Evolutionary conservation across 176 grass and related monocot genomes (phyloP).

Genomic region (Rhynchospora tenuis): DNA sequence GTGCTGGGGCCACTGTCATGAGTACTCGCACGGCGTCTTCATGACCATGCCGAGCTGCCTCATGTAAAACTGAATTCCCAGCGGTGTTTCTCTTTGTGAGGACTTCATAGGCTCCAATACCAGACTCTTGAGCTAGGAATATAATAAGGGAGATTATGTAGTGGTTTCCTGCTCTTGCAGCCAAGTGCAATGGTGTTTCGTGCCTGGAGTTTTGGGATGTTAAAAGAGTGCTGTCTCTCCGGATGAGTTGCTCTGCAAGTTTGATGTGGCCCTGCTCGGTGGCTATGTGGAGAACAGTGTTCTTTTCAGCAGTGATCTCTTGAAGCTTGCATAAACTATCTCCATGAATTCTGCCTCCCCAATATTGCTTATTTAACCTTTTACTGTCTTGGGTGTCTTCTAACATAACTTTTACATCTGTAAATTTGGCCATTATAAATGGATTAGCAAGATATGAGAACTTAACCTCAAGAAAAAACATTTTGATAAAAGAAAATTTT

Average conservation of each 20-base stretch:
- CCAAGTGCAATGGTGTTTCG: conserved; percentile 44
- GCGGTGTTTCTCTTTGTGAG: neutral
- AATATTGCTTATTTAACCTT: neutral
- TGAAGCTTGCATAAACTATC: neutral
- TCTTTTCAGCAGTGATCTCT: conserved; percentile 23
- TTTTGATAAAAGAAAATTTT: neutral
- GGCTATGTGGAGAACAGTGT: conserved; percentile 43
- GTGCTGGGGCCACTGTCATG: neutral
- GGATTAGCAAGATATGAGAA: neutral
- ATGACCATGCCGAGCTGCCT: neutral
- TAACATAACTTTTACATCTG: neutral
- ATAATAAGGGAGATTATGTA: neutral
- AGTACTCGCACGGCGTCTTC: neutral
- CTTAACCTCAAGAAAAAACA: neutral
- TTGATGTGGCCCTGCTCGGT: conserved; percentile 3
- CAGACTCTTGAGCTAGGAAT: neutral
- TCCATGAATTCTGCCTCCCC: neutral
- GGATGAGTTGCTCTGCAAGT: conserved; percentile 21
- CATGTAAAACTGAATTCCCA: neutral
- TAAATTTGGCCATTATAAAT: neutral
- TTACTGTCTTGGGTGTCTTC: neutral
- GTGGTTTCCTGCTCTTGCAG: conserved; percentile 10
- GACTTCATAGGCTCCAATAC: neutral
- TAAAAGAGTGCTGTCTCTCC: neutral
- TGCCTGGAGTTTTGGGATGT: neutral